Evolutionary conservation across 352 stramenopile species (phyloP).

Genomic region (Pythium pyrilobum): DNA sequence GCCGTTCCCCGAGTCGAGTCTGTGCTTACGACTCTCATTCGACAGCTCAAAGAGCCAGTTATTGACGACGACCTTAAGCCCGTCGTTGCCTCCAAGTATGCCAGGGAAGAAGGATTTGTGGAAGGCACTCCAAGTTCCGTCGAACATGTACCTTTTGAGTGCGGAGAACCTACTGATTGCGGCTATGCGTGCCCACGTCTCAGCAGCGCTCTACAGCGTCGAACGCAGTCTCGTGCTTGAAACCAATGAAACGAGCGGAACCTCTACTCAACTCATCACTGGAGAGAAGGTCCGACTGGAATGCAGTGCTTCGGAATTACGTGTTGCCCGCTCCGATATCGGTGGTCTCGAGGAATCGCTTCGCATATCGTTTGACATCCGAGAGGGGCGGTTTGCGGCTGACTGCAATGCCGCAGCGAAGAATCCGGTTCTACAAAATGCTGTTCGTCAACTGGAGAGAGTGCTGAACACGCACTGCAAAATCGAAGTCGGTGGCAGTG

Average conservation of each 20-base stretch:
- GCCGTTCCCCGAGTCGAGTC: conserved; percentile 55
- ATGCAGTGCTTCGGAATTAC: conserved; percentile 54
- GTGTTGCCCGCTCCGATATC: conserved; percentile 64
- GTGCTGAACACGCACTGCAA: conserved; percentile 78
- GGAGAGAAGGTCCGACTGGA: conserved; percentile 66
- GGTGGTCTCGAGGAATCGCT: conserved; percentile 71
- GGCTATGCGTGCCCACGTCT: conserved; percentile 71
- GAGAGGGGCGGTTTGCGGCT: conserved; percentile 62
- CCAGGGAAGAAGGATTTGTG: conserved; percentile 43
- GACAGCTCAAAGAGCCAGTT: conserved; percentile 58
- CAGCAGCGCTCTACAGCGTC: conserved; percentile 64
- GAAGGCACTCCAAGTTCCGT: conserved; percentile 58
- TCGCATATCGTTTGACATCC: conserved; percentile 79
- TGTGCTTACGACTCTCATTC: conserved; percentile 64
- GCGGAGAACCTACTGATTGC: conserved; percentile 69
- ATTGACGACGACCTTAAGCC: conserved; percentile 55
- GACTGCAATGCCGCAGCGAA: conserved; percentile 62
- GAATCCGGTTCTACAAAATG: conserved; percentile 43
- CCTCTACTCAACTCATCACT: conserved; percentile 51
- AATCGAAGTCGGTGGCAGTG: conserved; percentile 49
- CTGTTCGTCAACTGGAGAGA: conserved; percentile 58
- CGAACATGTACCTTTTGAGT: conserved; percentile 76
- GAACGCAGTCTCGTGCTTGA: conserved; percentile 67
- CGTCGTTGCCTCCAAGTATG: conserved; percentile 59
- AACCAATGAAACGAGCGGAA: conserved; percentile 43